Percentiles rank a stretch among this genome's conserved stretches.
phyloP scores from a whole-genome alignment of 176 grass and related monocot genomes.

The Microstegium vimineum region DNA sequence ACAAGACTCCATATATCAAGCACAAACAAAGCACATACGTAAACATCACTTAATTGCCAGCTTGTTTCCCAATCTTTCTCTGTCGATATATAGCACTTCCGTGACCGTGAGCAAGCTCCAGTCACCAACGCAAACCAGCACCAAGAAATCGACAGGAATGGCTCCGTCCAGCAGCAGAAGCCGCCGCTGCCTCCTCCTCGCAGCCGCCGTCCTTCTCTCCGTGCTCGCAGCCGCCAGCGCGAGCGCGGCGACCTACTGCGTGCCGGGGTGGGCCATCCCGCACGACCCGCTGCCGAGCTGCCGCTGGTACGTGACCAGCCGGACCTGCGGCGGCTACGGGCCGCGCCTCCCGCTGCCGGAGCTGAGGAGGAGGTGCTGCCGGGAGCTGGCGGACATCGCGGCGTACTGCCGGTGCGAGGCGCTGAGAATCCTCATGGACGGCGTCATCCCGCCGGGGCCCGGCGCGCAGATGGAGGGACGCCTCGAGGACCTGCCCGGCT shows the following conservation, averaged over 20 bases:
- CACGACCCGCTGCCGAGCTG: background rate
- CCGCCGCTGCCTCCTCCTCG: background rate
- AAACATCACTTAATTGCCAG: too few species aligned
- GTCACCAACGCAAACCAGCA: too few species aligned
- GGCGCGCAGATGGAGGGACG: background rate
- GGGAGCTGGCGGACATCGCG: background rate
- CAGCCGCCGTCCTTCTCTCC: background rate
- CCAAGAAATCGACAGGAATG: too few species aligned
- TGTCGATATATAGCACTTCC: too few species aligned
- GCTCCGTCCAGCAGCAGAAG: background rate
- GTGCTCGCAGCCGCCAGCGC: background rate
- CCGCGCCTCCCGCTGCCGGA: background rate
- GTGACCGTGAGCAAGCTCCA: too few species aligned
- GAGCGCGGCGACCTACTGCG: background rate
- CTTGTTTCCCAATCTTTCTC: too few species aligned
- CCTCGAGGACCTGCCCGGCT: background rate
- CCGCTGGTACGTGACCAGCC: constrained; percentile 4
- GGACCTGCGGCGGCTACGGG: background rate
- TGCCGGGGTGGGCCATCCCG: constrained; percentile 2
- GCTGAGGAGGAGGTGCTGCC: background rate
- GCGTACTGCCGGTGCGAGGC: constrained; percentile 17
- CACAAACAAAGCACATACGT: too few species aligned
- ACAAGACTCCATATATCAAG: background rate
- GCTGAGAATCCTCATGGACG: constrained; percentile 8
- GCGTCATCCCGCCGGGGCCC: background rate